Base-by-base conservation (phyloP, 1,284 basidiomycete species). In the Ceratobasidium papillatum region DNA sequence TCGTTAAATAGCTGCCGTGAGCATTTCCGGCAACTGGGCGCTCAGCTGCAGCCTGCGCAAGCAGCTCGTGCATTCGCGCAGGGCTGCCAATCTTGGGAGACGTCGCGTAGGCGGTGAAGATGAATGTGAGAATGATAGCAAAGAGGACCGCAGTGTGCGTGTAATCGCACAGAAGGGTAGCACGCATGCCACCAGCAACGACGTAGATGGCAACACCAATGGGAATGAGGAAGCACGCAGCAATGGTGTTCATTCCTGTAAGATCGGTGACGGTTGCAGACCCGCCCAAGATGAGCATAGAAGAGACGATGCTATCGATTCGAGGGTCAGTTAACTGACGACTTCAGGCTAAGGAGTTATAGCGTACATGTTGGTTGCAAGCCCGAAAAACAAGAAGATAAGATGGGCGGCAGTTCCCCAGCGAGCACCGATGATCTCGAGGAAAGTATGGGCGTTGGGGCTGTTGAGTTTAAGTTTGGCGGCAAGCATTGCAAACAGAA, bases 101-200 rank as follows among this genome's bases (percentile, higher is more conserved):
- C 1, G 88, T 92, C 0, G 89, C 89, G 80, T 96, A 98, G 22
- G 94, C 94, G 8, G 84, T 86, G 80, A 91, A 87, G 49, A 85
- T 80, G 79, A 90, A 92, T 65, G 85, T 84, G 80, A 94, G 84
- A 80, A 94, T 93, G 81, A 96, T 94, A 54, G 87, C 88, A 80
- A 94, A 94, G 30, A 96, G 87, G 12, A 94, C 90, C 0, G 90
- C 85, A 0, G 94, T 95, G 81, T 95, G 92, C 0, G 91, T 90
- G 81, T 91, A 84, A 85, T 87, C 84, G 75, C 83, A 84, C 32
- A 85, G 79, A 5, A 87, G 79, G 17, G 84, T 84, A 0, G 84
- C 83, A 12, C 84, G 81, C 80, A 86, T 79, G 80, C 88, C 80
- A 86, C 87, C 82, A 4, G 80, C 78, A 8, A 84, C 84, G 72